Conservation (phyloP, 2,329 filamentous ascomycete species). For the Trichoderma pleuroti region DNA sequence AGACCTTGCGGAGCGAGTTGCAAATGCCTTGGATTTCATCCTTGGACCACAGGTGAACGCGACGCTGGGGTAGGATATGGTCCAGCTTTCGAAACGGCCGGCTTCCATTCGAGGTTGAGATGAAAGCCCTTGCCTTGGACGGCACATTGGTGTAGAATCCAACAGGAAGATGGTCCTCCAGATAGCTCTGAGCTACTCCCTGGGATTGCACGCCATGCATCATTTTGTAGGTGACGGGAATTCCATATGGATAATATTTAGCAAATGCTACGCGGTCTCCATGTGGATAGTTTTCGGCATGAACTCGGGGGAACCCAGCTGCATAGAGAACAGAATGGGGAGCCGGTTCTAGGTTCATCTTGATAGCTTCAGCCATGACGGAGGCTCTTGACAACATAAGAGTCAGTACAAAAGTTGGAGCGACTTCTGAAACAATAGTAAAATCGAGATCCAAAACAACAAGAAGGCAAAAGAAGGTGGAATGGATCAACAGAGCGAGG, state of each 20-base stretch:
- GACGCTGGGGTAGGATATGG: conserved; percentile 29
- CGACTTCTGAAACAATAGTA: neutral
- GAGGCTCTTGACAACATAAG: neutral
- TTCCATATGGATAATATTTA: conserved; percentile 35
- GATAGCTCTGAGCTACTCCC: conserved; percentile 30
- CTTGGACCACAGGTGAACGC: conserved; percentile 37
- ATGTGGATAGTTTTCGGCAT: conserved; percentile 26
- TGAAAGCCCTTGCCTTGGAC: conserved; percentile 32
- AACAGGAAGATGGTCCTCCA: conserved; percentile 36
- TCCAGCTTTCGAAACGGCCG: conserved; percentile 30
- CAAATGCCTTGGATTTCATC: conserved; percentile 38
- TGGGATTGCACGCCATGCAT: conserved; percentile 24
- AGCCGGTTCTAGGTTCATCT: conserved; percentile 11
- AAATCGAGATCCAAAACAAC: neutral
- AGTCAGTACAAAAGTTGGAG: neutral
- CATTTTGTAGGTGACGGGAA: conserved; percentile 37
- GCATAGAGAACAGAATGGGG: conserved; percentile 21
- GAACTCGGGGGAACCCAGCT: conserved; percentile 22
- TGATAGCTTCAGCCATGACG: conserved; percentile 20
- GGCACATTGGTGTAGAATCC: conserved; percentile 38
- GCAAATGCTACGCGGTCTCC: conserved; percentile 28
- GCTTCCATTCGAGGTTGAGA: conserved; percentile 38
- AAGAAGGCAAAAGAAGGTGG: neutral
- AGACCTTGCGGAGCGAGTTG: conserved; percentile 37
- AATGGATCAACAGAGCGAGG: neutral